Base-by-base conservation (phyloP, 306 rosid species). In the Lupinus albus region DNA sequence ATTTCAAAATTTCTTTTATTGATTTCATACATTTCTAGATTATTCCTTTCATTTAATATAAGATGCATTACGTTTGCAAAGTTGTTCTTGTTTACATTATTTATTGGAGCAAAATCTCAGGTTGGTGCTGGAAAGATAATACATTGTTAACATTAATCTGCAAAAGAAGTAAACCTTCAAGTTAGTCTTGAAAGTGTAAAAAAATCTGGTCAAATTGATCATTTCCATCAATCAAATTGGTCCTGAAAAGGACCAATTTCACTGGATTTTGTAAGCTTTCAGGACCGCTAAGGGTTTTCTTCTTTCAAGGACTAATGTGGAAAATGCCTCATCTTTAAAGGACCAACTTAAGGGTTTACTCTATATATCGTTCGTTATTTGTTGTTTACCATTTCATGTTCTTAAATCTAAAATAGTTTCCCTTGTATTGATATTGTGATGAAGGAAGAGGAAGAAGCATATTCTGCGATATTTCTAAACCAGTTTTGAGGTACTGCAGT, bases 401-500 rank as follows among this genome's bases (percentile, higher is more conserved):
- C 15, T 66, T 30, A 21, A 67, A 53, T 62, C 58, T 68, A 38
- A 68, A 16, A 5, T 11, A 25, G 11, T 51, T 25, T 46, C 7
- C 36, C 18, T 11, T 7, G 11, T 39, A 11, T 68, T 46, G 12
- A n/a, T 51, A 58, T 59, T 46, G 5, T 70, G 11, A 20, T 54
- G 73, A 47, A 51, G 21, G 61, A n/a, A 9, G 69, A 42, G 45
- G 47, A 42, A 11, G 42, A 38, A 21, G 44, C 20, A 4, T 48
- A 58, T 53, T 25, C 59, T 41, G 44, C 15, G 10, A 0, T 76
- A 45, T 46, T 52, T 67, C 13, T 41, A 12, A 7, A 0, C 12
- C 38, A 70, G 12, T 57, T 46, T 72, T 35, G 60, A 39, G 47
- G 35, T 28, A 21, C 55, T 61, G 53, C 46, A 32, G 58, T 49